These are phyloP conservation scores for Hsuehochloa calcarea DNA, from an alignment of 176 grass and related monocot species.

Conservation along the genomic window DNA sequence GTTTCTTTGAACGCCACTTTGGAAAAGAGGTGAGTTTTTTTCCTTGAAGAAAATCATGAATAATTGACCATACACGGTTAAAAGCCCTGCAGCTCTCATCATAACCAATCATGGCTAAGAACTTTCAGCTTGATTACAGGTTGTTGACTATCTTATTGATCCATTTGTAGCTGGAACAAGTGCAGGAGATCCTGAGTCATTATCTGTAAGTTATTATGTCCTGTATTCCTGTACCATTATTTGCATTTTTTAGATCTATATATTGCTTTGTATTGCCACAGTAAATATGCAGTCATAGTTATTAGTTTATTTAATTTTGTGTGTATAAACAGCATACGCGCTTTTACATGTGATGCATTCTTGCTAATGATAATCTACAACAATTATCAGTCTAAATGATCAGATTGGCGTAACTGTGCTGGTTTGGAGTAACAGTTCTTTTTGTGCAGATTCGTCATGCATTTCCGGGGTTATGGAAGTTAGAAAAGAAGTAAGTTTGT, in stretches of 20 bases:
- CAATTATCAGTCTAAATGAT: background rate
- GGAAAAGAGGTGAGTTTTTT: constrained; percentile 65
- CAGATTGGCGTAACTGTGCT: background rate
- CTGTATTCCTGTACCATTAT: background rate
- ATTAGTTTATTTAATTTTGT: background rate
- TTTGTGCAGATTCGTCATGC: constrained; percentile 77
- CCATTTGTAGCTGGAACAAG: constrained; percentile 97
- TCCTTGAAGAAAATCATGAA: constrained; percentile 20
- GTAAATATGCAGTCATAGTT: background rate
- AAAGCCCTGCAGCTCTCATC: constrained; percentile 15
- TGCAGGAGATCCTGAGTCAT: constrained; percentile 85
- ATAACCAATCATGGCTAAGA: constrained; percentile 14
- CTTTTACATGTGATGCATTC: background rate
- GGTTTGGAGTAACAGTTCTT: constrained; percentile 27
- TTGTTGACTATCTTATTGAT: constrained; percentile 94
- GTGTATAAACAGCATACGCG: background rate
- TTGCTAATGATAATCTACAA: constrained; percentile 10
- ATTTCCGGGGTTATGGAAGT: constrained; percentile 95
- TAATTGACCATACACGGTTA: constrained; percentile 25
- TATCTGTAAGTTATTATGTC: constrained; percentile 67
- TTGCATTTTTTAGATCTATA: background rate
- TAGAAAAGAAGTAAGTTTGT: constrained; percentile 88
- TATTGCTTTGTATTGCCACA: background rate
- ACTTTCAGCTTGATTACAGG: constrained; percentile 48
- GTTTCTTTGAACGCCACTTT: constrained; percentile 90